phyloP scores from a whole-genome alignment of 768 basidiomycete genomes.

The Antrodiella citrinella region DNA sequence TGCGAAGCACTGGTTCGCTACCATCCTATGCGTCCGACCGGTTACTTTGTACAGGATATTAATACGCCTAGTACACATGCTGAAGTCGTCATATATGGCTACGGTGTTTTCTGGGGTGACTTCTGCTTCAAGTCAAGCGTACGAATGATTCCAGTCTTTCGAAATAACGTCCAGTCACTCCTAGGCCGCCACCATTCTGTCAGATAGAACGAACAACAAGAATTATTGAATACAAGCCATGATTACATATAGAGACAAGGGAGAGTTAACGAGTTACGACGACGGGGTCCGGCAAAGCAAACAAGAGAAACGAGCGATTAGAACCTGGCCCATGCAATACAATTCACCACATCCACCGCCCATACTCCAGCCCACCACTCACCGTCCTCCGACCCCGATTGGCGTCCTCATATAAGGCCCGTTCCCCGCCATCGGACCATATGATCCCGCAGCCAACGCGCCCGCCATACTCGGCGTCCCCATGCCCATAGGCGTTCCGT shows the following conservation, averaged over 20 bases:
- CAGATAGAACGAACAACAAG: not conserved
- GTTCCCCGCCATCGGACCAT: conserved; percentile 49
- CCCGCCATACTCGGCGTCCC: conserved; percentile 32
- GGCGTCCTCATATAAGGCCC: conserved; percentile 61
- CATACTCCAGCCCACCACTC: conserved; percentile 10
- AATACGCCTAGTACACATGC: not conserved
- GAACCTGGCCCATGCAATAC: conserved; percentile 1
- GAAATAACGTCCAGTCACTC: no score
- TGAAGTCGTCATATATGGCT: not conserved
- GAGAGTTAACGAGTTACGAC: not conserved
- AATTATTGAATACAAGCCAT: conserved; percentile 1
- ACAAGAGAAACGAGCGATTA: conserved; percentile 6
- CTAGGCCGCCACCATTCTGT: no score
- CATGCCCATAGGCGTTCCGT: conserved; percentile 32
- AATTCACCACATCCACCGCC: conserved; percentile 12
- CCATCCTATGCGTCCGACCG: not conserved
- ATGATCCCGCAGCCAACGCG: conserved; percentile 41
- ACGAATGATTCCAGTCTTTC: no score
- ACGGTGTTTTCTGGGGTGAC: no score
- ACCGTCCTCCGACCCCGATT: conserved; percentile 27
- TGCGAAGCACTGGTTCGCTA: not conserved
- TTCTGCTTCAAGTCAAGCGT: no score
- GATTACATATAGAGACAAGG: conserved; percentile 4
- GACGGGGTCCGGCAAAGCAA: conserved; percentile 2
- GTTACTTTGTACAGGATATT: not conserved